A percentile compares a stretch with the other conserved stretches of the same genome.
Evolutionary conservation across 768 basidiomycete genomes (phyloP).

Genomic region (Lentinula sp.): DNA sequence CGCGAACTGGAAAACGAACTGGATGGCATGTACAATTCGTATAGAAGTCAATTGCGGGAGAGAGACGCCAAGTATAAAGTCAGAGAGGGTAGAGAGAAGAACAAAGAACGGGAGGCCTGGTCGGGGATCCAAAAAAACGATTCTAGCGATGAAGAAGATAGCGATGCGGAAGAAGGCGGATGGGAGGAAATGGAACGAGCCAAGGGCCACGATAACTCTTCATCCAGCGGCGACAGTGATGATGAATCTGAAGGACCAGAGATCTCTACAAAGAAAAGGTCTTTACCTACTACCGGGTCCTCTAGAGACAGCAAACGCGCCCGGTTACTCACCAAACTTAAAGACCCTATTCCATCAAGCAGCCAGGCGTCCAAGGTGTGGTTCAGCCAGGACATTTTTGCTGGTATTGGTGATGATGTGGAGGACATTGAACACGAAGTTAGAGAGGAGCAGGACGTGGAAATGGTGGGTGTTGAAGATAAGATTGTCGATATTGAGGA

Average conservation of each 20-base stretch:
- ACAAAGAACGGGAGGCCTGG: slow-evolving; percentile 79
- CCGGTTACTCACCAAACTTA: slow-evolving; percentile 45
- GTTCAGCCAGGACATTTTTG: slow-evolving; percentile 94
- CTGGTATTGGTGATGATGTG: slow-evolving; percentile 45
- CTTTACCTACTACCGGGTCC: slow-evolving; percentile 23
- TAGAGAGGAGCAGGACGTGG: slow-evolving; percentile 17
- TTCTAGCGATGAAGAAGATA: slow-evolving; percentile 29
- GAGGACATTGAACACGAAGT: slow-evolving; percentile 27
- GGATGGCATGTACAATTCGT: slow-evolving; percentile 84
- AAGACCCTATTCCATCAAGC: slow-evolving; percentile 24
- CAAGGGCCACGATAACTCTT: slow-evolving; percentile 43
- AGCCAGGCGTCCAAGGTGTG: slow-evolving; percentile 76
- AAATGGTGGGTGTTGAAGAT: slow-evolving; percentile 15
- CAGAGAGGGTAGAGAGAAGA: slow-evolving; percentile 67
- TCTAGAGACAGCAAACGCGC: slow-evolving; percentile 39
- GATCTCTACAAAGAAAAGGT: slow-evolving; percentile 30
- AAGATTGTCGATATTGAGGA: slow-evolving; percentile 18
- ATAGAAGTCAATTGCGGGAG: slow-evolving; percentile 74
- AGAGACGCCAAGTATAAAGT: slow-evolving; percentile 85
- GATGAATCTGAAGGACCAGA: slow-evolving; percentile 27
- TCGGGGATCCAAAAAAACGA: slow-evolving; percentile 49
- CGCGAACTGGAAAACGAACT: slow-evolving; percentile 75
- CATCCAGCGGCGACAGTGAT: slow-evolving; percentile 50
- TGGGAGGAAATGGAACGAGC: slow-evolving; percentile 61
- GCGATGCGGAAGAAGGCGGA: slow-evolving; percentile 51